Percentiles rank a stretch among this genome's conserved stretches.
Evolutionary conservation across 1,139 yeast species (phyloP).

Genomic region (Geotrichum fermentans): DNA sequence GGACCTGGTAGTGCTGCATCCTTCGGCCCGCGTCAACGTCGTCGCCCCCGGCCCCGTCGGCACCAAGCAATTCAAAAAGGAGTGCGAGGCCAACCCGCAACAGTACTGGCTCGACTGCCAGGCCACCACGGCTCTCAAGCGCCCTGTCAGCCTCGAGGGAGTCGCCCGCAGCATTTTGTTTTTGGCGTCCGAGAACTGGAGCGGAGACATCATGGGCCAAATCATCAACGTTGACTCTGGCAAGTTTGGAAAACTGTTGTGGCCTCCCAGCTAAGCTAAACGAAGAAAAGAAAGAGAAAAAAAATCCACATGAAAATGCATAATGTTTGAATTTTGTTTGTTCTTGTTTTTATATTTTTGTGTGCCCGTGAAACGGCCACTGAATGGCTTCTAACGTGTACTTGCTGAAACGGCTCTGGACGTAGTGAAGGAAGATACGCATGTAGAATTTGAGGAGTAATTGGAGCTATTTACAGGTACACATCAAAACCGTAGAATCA

Average conservation of each 20-base stretch:
- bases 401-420: no score
- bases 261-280: constrained; percentile 7
- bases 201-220: constrained; percentile 21
- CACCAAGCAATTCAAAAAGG: constrained; percentile 17
- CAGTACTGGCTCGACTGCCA: constrained; percentile 20
- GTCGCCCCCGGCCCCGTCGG: constrained; percentile 23
- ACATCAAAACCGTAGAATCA: no score
- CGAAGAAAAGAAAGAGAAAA: background rate
- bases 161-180: constrained; percentile 20
- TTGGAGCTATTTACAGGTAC: no score
- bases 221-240: constrained; percentile 20
- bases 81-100: constrained; percentile 13
- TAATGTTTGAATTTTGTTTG: background rate
- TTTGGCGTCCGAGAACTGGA: constrained; percentile 21
- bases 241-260: constrained; percentile 19
- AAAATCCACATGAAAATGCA: background rate
- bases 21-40: constrained; percentile 19
- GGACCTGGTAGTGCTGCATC: constrained; percentile 19
- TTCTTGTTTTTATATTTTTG: background rate
- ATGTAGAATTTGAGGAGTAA: no score
- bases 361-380: no score
- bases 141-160: constrained; percentile 17
- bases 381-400: no score
- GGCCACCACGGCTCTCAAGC: constrained; percentile 20
- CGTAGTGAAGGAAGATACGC: no score